Conservation (phyloP, 257 asterid species). For the Nicotiana benthamiana region DNA sequence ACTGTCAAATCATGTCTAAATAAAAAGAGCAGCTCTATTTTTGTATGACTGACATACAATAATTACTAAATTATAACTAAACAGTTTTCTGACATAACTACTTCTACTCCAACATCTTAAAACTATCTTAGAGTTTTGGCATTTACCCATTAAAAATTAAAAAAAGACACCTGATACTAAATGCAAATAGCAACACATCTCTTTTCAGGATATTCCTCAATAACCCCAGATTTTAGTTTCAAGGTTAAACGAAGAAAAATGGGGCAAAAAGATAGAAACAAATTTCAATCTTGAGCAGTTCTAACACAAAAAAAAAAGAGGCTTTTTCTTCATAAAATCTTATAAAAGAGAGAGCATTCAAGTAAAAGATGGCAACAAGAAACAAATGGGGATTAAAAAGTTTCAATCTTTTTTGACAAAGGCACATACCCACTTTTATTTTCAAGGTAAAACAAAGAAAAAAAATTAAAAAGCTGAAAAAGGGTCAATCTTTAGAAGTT, state of each 20-base stretch:
- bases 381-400: neutral
- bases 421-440: neutral
- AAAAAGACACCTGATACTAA: neutral
- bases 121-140: neutral
- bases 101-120: neutral
- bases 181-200: neutral
- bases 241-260: neutral
- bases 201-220: neutral
- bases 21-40: neutral
- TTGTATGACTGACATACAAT: constrained; percentile 1
- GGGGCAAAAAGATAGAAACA: neutral
- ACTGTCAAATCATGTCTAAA: neutral
- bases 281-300: neutral
- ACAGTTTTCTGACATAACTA: neutral
- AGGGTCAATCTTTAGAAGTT: neutral
- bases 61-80: neutral
- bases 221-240: neutral
- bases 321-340: neutral
- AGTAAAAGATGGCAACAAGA: neutral
- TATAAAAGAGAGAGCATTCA: neutral
- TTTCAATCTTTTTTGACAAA: neutral
- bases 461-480: no score
- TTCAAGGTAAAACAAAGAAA: neutral
- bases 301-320: neutral
- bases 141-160: neutral